Evolutionary conservation across 352 stramenopile species (phyloP), one percentile per base, ranked within the genome.

Genomic region (Plasmopara viticola): DNA sequence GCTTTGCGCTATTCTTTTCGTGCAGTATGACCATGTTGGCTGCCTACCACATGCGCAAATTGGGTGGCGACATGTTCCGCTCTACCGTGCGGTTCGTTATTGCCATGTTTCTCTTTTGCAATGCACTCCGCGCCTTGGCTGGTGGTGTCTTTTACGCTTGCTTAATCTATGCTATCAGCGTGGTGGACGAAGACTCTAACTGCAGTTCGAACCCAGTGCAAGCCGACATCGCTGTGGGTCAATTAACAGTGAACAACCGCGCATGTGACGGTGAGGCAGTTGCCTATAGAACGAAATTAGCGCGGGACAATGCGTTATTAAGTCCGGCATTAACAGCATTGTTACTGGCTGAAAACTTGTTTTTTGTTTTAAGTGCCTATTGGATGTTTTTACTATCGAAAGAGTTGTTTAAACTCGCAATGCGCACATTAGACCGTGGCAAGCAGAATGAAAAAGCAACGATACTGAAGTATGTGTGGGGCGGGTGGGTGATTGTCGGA

Each of bases 21-120:
- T 86, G 70, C 49, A 41, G 66, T 46, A 61, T 73, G 52, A 79
- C 68, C 33, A 59, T 81, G 61, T 29, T 86, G 35, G 75, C 75
- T 8, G 70, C 54, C 39, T 82, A 81, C 60, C 71, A 85, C 60
- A 80, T 87, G 65, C 76, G 73, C 51, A 66, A 72, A 46, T 58
- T 87, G 37, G 70, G 72, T 54, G 76, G 76, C 15, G 76, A 87
- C 68, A 54, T 85, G 18, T 66, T 85, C 15, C 76, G 76, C 44
- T 87, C 76, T n/a, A 83, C 74, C 18, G 76, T 87, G 48, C 76
- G 76, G 47, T 87, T 87, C 53, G 76, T 87, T 35, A 84, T 83
- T 44, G 66, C 60, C 39, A 74, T 68, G 48, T 85, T 87, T 50
- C 56, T 87, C 10, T 37, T 82, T n/a, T 80, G 64, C 46, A 82